A percentile compares a stretch with the other conserved stretches of the same genome.
These are phyloP conservation scores for Xanthoconium separans DNA, from an alignment of 1,284 basidiomycete genomes.

Conservation along the genomic window DNA sequence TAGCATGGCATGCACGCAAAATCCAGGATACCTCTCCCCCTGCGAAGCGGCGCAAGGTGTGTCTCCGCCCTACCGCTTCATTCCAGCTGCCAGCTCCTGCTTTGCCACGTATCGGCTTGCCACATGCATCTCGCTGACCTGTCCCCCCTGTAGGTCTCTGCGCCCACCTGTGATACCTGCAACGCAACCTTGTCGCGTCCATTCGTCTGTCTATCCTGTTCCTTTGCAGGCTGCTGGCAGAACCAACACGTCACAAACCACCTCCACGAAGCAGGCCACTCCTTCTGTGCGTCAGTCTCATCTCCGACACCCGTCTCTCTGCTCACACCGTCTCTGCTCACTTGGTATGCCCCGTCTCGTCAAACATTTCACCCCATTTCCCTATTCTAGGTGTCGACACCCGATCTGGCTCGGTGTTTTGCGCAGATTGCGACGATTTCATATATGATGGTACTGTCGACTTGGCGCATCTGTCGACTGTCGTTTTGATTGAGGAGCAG, in stretches of 20 bases:
- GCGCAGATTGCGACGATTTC: conserved; percentile 58
- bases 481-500: conserved; percentile 50
- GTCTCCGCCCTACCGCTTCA: neutral
- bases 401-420: conserved; percentile 57
- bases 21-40: conserved; percentile 35
- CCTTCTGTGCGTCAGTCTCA: conserved; percentile 59
- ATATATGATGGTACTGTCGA: conserved; percentile 50
- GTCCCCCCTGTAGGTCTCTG: conserved; percentile 30
- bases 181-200: conserved; percentile 60
- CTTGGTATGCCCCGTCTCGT: neutral
- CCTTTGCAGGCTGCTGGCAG: conserved; percentile 73
- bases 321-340: no score
- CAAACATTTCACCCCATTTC: neutral
- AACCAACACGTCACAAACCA: conserved; percentile 56
- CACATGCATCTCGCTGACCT: neutral
- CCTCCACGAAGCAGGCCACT: conserved; percentile 55
- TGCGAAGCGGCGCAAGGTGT: conserved; percentile 46
- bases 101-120: neutral
- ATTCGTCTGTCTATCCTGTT: conserved; percentile 78
- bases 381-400: conserved; percentile 52
- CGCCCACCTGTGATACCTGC: conserved; percentile 69
- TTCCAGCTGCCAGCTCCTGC: neutral
- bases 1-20: conserved; percentile 40
- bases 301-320: neutral
- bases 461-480: conserved; percentile 36